A percentile compares a stretch with the other conserved stretches of the same genome.
Evolutionary conservation across 768 basidiomycete genomes (phyloP).

Genomic region (Mycena galericulata): DNA sequence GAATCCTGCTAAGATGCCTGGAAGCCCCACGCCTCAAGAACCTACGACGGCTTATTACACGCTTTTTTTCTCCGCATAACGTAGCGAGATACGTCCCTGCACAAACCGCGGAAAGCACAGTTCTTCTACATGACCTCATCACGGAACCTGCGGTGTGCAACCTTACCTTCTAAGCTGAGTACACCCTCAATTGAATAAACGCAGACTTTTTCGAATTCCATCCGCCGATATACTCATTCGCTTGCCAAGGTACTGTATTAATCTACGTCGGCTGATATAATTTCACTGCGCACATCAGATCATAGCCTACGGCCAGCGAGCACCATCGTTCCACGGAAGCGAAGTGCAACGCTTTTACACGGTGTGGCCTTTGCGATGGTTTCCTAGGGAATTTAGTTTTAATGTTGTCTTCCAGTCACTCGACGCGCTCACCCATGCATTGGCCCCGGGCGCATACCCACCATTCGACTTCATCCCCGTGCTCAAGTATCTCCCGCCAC

Average conservation of each 20-base stretch:
- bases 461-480: conserved; percentile 8
- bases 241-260: conserved; percentile 5
- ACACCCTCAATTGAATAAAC: not conserved
- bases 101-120: conserved; percentile 1
- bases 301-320: conserved; percentile 5
- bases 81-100: not conserved
- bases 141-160: not conserved
- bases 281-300: not conserved
- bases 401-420: conserved; percentile 2
- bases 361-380: not conserved
- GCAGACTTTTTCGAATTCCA: conserved; percentile 6
- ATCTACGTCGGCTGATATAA: not conserved
- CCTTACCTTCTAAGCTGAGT: not conserved
- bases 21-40: not conserved
- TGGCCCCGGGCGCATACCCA: not conserved
- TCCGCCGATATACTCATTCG: conserved; percentile 5
- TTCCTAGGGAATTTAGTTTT: not conserved
- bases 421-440: not conserved
- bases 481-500: conserved; percentile 11
- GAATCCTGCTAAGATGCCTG: not conserved
- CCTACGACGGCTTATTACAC: not conserved
- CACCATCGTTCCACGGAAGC: not conserved
- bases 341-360: not conserved
- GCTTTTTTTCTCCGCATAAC: conserved; percentile 15
- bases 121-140: conserved; percentile 2